These are phyloP conservation scores for Taphrina flavorubra DNA, from an alignment of 1,139 yeast genomes.

Conservation along the genomic window DNA sequence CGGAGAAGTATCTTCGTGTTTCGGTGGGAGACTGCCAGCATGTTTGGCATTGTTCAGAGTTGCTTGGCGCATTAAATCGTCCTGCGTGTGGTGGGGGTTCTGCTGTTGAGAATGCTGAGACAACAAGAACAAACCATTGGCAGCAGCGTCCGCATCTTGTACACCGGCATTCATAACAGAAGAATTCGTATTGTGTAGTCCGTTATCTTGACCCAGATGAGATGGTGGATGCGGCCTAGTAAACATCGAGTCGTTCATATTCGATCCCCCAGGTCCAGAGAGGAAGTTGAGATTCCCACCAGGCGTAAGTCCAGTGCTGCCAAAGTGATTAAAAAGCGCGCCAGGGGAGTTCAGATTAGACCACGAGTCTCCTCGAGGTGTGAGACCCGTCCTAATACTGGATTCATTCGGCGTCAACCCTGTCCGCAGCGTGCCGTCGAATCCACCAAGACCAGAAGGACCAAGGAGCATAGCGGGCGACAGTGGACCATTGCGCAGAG, in stretches of 20 bases:
- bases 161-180: slow-evolving; percentile 9
- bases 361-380: slow-evolving; percentile 52
- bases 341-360: slow-evolving; percentile 47
- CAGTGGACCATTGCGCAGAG: slow-evolving; percentile 45
- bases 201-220: slow-evolving; percentile 29
- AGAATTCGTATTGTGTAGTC: slow-evolving; percentile 5
- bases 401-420: slow-evolving; percentile 49
- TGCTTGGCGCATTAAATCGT: slow-evolving; percentile 37
- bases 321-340: slow-evolving; percentile 53
- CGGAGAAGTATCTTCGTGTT: slow-evolving; percentile 17
- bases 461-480: slow-evolving; percentile 46
- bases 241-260: slow-evolving; percentile 27
- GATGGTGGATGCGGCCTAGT: slow-evolving; percentile 31
- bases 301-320: slow-evolving; percentile 27
- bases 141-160: slow-evolving; percentile 47
- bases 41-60: slow-evolving; percentile 35
- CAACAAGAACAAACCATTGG: slow-evolving; percentile 51
- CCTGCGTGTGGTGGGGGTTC: slow-evolving; percentile 21
- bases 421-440: slow-evolving; percentile 46
- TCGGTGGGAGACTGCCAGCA: slow-evolving; percentile 7
- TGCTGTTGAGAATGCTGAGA: slow-evolving; percentile 47
- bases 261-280: slow-evolving; percentile 32
- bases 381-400: slow-evolving; percentile 52
- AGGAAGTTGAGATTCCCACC: slow-evolving; percentile 30
- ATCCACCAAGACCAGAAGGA: slow-evolving; percentile 43